Evolutionary conservation across 2,329 filamentous ascomycete genomes (phyloP).

Genomic region (Zopfia rhizophila): DNA sequence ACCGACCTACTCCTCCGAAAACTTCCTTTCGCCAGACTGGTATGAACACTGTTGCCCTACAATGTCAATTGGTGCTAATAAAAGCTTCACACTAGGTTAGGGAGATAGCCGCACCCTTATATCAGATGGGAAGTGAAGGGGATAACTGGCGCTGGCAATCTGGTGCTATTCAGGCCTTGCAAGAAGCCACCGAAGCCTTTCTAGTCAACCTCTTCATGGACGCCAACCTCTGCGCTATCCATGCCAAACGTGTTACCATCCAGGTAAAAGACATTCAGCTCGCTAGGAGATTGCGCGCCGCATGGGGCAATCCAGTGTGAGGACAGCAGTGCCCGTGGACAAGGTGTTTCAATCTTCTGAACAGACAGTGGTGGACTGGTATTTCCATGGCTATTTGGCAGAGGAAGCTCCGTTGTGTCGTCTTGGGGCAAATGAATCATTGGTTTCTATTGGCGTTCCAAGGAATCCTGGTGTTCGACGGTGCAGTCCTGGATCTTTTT

Average conservation of each 20-base stretch:
- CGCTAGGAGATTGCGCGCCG: constrained; percentile 89
- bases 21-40: constrained; percentile 94
- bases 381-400: too few species aligned
- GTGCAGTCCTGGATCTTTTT: too few species aligned
- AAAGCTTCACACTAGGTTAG: constrained; percentile 68
- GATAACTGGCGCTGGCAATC: constrained; percentile 92
- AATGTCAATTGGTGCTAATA: background rate
- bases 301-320: constrained; percentile 49
- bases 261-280: constrained; percentile 96
- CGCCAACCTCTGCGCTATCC: constrained; percentile 95
- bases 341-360: too few species aligned
- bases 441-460: too few species aligned
- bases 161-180: constrained; percentile 92
- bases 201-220: constrained; percentile 97
- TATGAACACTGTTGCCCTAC: constrained; percentile 29
- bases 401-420: too few species aligned
- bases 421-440: too few species aligned
- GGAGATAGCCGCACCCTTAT: constrained; percentile 95
- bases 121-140: constrained; percentile 68
- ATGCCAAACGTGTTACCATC: constrained; percentile 98
- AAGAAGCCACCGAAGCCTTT: constrained; percentile 97
- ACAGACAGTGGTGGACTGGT: too few species aligned
- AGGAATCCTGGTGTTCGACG: too few species aligned
- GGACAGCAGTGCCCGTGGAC: too few species aligned
- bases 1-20: constrained; percentile 95